Evolutionary conservation across 495 filamentous ascomycete genomes (phyloP).

Genomic region (Neurospora sp.): DNA sequence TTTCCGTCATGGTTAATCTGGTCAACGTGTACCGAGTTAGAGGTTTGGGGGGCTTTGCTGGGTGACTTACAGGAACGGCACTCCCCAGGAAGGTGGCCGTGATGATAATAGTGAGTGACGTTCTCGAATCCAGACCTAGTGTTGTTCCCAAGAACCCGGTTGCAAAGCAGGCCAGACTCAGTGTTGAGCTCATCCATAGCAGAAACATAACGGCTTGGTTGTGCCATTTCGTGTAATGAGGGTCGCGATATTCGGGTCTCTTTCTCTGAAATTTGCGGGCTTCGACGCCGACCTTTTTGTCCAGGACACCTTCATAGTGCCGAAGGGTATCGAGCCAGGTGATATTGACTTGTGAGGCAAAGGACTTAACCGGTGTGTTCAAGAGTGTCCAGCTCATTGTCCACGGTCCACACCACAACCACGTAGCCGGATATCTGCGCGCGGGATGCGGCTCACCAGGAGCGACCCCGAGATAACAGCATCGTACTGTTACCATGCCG

Average conservation of each 20-base stretch:
- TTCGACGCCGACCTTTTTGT: slow-evolving; percentile 46
- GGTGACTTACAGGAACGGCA: slow-evolving; percentile 33
- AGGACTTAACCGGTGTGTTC: not conserved
- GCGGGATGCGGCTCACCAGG: not conserved
- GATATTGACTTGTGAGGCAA: not conserved
- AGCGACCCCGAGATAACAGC: not conserved
- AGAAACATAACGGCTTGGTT: slow-evolving; percentile 25
- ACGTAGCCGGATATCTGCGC: not conserved
- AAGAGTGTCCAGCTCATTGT: not conserved
- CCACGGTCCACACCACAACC: not conserved
- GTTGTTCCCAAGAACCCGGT: slow-evolving; percentile 40
- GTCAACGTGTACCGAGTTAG: not conserved
- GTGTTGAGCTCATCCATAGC: slow-evolving; percentile 11
- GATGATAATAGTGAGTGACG: slow-evolving; percentile 42
- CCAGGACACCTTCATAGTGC: slow-evolving; percentile 37
- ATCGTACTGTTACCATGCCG: not conserved
- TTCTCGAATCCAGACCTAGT: slow-evolving; percentile 38
- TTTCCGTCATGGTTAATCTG: not conserved
- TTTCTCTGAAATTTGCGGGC: slow-evolving; percentile 42
- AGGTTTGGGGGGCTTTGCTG: not conserved
- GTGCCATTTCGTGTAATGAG: slow-evolving; percentile 21
- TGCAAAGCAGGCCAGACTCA: slow-evolving; percentile 42
- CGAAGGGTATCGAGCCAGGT: slow-evolving; percentile 26
- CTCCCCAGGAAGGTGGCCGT: slow-evolving; percentile 38
- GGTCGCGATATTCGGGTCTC: slow-evolving; percentile 35